phyloP scores from a whole-genome alignment of 179 eudicot species.

The Pouteria campechiana region DNA sequence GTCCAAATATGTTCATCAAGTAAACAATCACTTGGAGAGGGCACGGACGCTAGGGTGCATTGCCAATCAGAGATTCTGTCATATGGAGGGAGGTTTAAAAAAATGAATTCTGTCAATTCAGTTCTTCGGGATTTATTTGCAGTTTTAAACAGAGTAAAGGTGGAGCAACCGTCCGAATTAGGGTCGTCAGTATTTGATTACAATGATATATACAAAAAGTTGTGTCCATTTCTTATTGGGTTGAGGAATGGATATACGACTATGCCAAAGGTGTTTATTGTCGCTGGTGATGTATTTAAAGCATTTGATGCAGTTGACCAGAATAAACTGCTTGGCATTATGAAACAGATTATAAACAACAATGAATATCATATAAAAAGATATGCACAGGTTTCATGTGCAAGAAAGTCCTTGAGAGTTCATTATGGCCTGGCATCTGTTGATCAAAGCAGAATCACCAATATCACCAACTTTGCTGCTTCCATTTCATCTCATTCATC shows the following conservation, averaged over 20 bases:
- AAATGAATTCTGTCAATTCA: slow-evolving; percentile 60
- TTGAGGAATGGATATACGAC: slow-evolving; percentile 31
- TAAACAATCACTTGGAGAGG: no score
- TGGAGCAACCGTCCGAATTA: slow-evolving; percentile 51
- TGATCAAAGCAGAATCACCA: slow-evolving; percentile 9
- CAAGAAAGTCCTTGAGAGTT: slow-evolving; percentile 38
- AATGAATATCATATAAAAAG: slow-evolving; percentile 36
- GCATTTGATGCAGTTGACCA: slow-evolving; percentile 88
- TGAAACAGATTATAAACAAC: slow-evolving; percentile 37
- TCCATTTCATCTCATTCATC: slow-evolving; percentile 21
- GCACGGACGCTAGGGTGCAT: no score
- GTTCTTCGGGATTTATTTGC: slow-evolving; percentile 60
- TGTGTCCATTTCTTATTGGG: slow-evolving; percentile 48
- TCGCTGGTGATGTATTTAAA: slow-evolving; percentile 75
- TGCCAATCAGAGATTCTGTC: no score
- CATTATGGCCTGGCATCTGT: slow-evolving; percentile 22
- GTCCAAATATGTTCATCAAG: no score
- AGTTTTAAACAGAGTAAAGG: slow-evolving; percentile 45
- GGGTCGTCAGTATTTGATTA: slow-evolving; percentile 88
- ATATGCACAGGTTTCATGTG: slow-evolving; percentile 34
- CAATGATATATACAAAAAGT: slow-evolving; percentile 60
- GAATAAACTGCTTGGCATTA: slow-evolving; percentile 58
- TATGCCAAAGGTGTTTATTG: slow-evolving; percentile 48
- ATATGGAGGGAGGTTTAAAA: no score
- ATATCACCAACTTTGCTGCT: slow-evolving; percentile 6